Evolutionary conservation across 2,329 filamentous ascomycete species (phyloP).

Genomic region (Penicillium sp.): DNA sequence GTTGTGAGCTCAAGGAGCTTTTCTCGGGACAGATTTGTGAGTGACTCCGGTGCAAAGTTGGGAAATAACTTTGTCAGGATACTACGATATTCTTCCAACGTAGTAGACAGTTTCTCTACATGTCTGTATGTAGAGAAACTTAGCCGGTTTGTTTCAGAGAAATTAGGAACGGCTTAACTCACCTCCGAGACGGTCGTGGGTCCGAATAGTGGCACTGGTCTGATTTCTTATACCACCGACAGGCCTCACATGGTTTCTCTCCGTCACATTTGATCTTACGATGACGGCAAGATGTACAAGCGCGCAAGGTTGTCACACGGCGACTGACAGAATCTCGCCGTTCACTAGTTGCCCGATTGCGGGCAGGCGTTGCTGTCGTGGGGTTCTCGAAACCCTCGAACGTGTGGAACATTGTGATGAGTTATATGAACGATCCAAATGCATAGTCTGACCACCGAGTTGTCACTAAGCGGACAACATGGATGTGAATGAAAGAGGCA

Average conservation of each 20-base stretch:
- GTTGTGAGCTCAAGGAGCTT: conserved; percentile 54
- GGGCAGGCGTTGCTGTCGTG: conserved; percentile 25
- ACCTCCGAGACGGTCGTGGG: conserved; percentile 75
- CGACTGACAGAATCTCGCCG: conserved; percentile 35
- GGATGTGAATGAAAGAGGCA: neutral
- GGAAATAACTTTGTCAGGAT: conserved; percentile 63
- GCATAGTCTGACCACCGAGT: conserved; percentile 16
- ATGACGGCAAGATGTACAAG: conserved; percentile 72
- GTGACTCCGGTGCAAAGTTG: conserved; percentile 51
- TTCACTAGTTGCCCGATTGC: conserved; percentile 29
- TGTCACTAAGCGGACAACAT: conserved; percentile 7
- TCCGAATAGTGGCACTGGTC: conserved; percentile 79
- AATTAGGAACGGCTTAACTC: conserved; percentile 30
- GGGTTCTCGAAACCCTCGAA: conserved; percentile 43
- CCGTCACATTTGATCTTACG: conserved; percentile 83
- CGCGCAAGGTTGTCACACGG: conserved; percentile 44
- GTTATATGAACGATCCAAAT: conserved; percentile 8
- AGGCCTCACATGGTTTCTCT: conserved; percentile 75
- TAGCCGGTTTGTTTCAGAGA: conserved; percentile 18
- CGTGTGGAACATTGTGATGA: conserved; percentile 40
- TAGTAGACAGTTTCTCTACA: conserved; percentile 60
- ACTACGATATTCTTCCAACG: conserved; percentile 61
- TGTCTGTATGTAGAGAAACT: conserved; percentile 27
- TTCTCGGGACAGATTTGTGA: conserved; percentile 54
- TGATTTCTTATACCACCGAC: conserved; percentile 73